Base-by-base conservation (phyloP, 495 filamentous ascomycete species). In the Xylaria grammica region DNA sequence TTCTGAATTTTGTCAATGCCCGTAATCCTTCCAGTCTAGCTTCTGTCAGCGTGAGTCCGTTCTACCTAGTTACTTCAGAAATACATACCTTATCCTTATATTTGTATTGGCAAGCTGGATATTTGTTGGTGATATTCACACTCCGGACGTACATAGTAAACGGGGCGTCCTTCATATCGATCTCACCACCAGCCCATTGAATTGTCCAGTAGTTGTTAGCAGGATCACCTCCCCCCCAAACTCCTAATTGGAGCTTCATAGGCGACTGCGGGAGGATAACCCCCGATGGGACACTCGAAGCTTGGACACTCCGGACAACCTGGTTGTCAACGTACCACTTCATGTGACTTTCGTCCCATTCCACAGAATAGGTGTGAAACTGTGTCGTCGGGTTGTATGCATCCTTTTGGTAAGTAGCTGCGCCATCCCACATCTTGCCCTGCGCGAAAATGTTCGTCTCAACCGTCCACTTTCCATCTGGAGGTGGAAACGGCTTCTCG, bases 371-470 rank as follows among this genome's bases (percentile, higher is more conserved):
- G 67, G 90, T 97, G 80, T 97, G 90, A 75, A 89, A 95, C 17
- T 84, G 78, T 78, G 88, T 95, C 10, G 82, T 73, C 53, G 76
- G 67, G 70, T 89, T 85, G 72, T 86, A 91, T 15, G 85, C 80
- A 44, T 87, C 92, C 50, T 91, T 92, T 72, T 91, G 82, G 73
- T 89, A 94, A 17, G 85, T 82, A 2, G 79, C 83, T 17, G 88
- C 90, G 66, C 92, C 89, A 49, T 74, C 67, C 71, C 71, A 74
- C 71, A 74, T 74, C 51, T 90, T 91, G 27, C 94, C 94, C 81
- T 97, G 94, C 73, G 92, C 90, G 75, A 93, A 98, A 81, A 90
- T 94, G 81, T 97, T 97, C 78, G 86, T 90, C 79, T 97, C 90
- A 20, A 93, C 91, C 30, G 82, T 74, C 63, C 78, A 74, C 67